Percentiles rank a stretch among this genome's conserved stretches.
Conservation (phyloP, 2,329 filamentous ascomycete genomes). For the Fusarium transvaalense region DNA sequence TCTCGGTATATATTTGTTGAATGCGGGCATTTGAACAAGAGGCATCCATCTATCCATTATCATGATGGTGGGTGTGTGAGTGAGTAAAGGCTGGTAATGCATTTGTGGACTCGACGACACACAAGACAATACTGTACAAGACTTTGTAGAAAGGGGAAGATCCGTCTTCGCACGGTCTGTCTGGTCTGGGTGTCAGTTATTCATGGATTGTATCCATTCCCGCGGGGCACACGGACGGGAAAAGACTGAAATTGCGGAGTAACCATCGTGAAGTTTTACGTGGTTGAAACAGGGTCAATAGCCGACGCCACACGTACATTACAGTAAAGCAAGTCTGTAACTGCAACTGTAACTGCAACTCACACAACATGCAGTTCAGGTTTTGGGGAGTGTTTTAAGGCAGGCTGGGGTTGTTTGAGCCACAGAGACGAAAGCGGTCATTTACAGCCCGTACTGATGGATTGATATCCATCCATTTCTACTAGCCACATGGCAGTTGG, state of each 20-base stretch:
- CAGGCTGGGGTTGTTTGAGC: conserved; percentile 6
- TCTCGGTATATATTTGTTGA: conserved; percentile 11
- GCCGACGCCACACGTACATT: conserved; percentile 44
- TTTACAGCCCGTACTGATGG: not conserved
- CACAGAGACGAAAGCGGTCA: not conserved
- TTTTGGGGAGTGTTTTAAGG: conserved; percentile 24
- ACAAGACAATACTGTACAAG: not conserved
- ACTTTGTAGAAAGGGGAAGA: conserved; percentile 26
- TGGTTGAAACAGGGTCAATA: conserved; percentile 44
- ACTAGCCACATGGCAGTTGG: conserved; percentile 5
- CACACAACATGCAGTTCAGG: conserved; percentile 16
- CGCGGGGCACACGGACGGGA: conserved; percentile 31
- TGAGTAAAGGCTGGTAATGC: conserved; percentile 3
- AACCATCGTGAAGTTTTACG: conserved; percentile 45
- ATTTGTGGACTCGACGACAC: conserved; percentile 20
- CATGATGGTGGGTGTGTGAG: conserved; percentile 8
- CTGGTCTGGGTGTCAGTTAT: conserved; percentile 11
- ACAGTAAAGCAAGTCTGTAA: not conserved
- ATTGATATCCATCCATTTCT: not conserved
- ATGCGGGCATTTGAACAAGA: not conserved
- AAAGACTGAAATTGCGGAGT: conserved; percentile 46
- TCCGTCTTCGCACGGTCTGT: conserved; percentile 39
- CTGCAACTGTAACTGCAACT: not conserved
- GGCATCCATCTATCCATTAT: too few species aligned
- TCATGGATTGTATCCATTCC: conserved; percentile 9